These are phyloP conservation scores for Warburgia ugandensis DNA, from an alignment of 164 flowering plant genomes.

Conservation along the genomic window DNA sequence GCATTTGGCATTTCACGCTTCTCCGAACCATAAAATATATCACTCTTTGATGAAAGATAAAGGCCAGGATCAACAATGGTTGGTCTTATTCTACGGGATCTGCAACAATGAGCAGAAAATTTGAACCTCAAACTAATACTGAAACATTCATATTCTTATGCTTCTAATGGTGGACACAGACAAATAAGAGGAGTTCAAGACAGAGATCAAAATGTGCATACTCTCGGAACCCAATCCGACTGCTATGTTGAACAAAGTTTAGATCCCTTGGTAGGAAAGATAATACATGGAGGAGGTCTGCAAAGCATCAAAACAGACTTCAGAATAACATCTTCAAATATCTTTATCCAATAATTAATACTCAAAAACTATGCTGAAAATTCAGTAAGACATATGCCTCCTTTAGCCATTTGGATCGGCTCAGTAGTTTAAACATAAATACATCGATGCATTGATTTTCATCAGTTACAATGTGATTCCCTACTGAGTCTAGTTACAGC, in stretches of 20 bases:
- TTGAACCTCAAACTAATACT: not conserved
- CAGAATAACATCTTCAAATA: no score
- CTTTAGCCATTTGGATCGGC: no score
- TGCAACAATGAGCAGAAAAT: slow-evolving; percentile 11
- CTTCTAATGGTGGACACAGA: not conserved
- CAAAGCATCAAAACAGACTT: slow-evolving; percentile 12
- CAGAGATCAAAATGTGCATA: slow-evolving; percentile 22
- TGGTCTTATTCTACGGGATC: slow-evolving; percentile 56
- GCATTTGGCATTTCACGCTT: slow-evolving; percentile 74
- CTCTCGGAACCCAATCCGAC: slow-evolving; percentile 91
- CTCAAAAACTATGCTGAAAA: no score
- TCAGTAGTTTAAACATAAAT: no score
- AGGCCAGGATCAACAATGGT: slow-evolving; percentile 87
- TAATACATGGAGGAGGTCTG: slow-evolving; percentile 89
- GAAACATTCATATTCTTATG: no score
- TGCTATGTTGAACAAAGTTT: slow-evolving; percentile 79
- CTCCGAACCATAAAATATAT: slow-evolving; percentile 65
- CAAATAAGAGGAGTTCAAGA: not conserved
- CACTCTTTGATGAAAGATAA: slow-evolving; percentile 49
- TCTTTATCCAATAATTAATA: no score
- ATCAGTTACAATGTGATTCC: no score
- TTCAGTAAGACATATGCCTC: no score
- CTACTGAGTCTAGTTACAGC: no score
- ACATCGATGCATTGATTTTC: no score
- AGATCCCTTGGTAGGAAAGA: slow-evolving; percentile 74